Percentiles rank a stretch among this genome's conserved stretches.
These are phyloP conservation scores for Nicotiana attenuata DNA, from an alignment of 257 asterid species.

Conservation along the genomic window DNA sequence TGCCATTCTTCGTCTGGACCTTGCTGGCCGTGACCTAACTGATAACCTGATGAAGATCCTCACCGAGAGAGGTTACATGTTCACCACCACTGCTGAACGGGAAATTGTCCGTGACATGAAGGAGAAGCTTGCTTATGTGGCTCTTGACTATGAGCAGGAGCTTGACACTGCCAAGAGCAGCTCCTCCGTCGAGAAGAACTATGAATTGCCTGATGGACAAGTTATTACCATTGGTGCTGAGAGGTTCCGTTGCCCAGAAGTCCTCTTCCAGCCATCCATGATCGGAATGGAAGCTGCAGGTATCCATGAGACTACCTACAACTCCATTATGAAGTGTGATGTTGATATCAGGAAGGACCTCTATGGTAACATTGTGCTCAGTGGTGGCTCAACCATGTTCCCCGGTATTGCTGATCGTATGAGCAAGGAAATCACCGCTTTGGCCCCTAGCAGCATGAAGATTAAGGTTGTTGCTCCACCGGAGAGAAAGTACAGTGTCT, in stretches of 20 bases:
- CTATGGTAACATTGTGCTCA: conserved; percentile 12
- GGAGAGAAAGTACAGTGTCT: conserved; percentile 11
- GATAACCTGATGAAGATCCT: conserved; percentile 13
- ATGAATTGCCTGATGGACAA: conserved; percentile 10
- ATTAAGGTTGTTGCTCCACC: conserved; percentile 12
- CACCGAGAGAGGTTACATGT: conserved; percentile 12
- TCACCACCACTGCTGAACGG: conserved; percentile 16
- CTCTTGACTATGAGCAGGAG: conserved; percentile 12
- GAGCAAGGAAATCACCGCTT: conserved; percentile 7
- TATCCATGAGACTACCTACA: conserved; percentile 8
- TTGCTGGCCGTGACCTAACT: conserved; percentile 9
- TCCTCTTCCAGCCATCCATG: conserved; percentile 15
- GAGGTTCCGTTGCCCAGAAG: conserved; percentile 13
- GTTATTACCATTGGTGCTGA: conserved; percentile 12
- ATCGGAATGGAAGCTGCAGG: conserved; percentile 16
- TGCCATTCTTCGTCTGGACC: conserved; percentile 12
- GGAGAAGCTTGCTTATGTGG: conserved; percentile 13
- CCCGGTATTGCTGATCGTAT: conserved; percentile 13
- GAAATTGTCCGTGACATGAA: conserved; percentile 14
- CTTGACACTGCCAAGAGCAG: conserved; percentile 7
- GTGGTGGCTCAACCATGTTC: conserved; percentile 15
- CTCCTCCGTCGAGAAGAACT: conserved; percentile 11
- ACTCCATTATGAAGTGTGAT: conserved; percentile 11
- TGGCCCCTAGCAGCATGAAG: conserved; percentile 16
- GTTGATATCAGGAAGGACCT: conserved; percentile 12